Evolutionary conservation across 331 rosid species (phyloP).

Genomic region (Phaseolus coccineus): DNA sequence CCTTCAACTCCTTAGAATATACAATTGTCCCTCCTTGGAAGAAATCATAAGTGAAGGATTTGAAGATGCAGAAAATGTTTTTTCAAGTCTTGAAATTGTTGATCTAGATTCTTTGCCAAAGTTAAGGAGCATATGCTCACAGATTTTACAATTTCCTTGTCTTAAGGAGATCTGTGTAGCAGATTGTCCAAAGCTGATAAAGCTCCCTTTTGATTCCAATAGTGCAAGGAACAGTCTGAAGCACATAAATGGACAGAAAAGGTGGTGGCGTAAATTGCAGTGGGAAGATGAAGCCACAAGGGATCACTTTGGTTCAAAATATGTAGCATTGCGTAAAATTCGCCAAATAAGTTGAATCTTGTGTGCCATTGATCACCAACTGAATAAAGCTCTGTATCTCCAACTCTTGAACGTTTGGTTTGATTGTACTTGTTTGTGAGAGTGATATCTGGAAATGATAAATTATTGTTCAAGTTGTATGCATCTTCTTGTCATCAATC

Average conservation of each 20-base stretch:
- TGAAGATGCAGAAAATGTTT: not conserved
- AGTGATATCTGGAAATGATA: not conserved
- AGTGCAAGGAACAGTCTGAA: not conserved
- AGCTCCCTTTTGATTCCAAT: constrained; percentile 7
- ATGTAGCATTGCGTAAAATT: not conserved
- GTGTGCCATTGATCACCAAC: not conserved
- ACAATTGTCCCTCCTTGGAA: constrained; percentile 3
- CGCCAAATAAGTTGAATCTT: not conserved
- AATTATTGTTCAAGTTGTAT: not conserved
- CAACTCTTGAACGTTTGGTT: not conserved
- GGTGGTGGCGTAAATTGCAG: not conserved
- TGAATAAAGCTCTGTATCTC: not conserved
- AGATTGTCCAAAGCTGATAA: constrained; percentile 1
- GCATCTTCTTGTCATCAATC: not conserved
- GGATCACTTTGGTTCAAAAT: not conserved
- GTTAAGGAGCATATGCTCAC: constrained; percentile 19
- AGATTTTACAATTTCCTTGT: not conserved
- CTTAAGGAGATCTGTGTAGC: constrained; percentile 15
- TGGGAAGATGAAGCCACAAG: constrained; percentile 9
- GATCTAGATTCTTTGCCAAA: not conserved
- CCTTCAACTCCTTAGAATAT: not conserved
- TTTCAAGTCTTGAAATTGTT: constrained; percentile 3
- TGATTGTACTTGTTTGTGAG: not conserved
- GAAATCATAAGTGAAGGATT: not conserved
- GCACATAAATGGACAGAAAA: not conserved